phyloP scores from a whole-genome alignment of 768 basidiomycete genomes.

The Lactifluus hygrophoroides region DNA sequence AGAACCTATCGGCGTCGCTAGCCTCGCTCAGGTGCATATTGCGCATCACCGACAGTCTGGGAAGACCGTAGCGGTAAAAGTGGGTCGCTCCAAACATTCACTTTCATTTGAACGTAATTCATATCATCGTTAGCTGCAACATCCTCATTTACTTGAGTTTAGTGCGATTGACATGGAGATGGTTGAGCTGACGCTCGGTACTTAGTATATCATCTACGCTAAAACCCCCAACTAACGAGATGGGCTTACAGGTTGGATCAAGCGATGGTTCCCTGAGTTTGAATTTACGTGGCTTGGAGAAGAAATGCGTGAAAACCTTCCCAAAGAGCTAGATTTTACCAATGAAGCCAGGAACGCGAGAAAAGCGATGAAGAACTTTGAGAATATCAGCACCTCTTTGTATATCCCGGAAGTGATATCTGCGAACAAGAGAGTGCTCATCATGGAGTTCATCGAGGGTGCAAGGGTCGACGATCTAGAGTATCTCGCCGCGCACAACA shows the following conservation, averaged over 20 bases:
- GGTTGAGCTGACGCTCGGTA: conserved; percentile 67
- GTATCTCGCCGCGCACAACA: conserved; percentile 71
- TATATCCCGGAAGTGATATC: conserved; percentile 81
- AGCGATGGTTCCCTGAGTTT: conserved; percentile 90
- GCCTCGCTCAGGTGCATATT: conserved; percentile 91
- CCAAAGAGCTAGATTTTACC: conserved; percentile 91
- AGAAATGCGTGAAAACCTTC: conserved; percentile 89
- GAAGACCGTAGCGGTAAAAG: conserved; percentile 79
- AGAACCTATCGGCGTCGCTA: conserved; percentile 89
- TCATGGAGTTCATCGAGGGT: conserved; percentile 94
- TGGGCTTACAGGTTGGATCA: conserved; percentile 58
- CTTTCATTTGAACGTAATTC: conserved; percentile 8
- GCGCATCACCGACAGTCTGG: conserved; percentile 66
- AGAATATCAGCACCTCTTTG: conserved; percentile 60
- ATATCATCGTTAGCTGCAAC: conserved; percentile 52
- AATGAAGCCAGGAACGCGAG: conserved; percentile 84
- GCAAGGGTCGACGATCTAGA: conserved; percentile 80
- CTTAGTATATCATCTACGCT: conserved; percentile 14
- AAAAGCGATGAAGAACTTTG: conserved; percentile 64
- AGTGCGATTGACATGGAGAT: conserved; percentile 85
- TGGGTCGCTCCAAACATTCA: conserved; percentile 24
- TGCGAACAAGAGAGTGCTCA: conserved; percentile 74
- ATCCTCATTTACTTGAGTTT: conserved; percentile 89
- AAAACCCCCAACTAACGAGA: conserved; percentile 2
- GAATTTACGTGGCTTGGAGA: conserved; percentile 88